phyloP scores from a whole-genome alignment of 371 early-diverging fungal species.

The Apophysomyces ossiformis region DNA sequence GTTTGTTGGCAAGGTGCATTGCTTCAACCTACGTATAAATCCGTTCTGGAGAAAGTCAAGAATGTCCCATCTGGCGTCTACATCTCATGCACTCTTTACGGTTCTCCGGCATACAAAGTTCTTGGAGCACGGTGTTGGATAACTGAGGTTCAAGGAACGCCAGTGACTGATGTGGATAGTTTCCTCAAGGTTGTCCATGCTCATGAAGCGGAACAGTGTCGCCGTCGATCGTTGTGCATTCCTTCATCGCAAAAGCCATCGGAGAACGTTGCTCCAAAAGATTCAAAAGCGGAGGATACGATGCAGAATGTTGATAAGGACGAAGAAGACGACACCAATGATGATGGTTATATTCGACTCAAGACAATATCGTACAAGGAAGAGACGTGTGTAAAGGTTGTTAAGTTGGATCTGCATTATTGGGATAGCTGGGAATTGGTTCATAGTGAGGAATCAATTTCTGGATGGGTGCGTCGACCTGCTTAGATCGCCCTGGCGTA shows the following conservation, averaged over 20 bases:
- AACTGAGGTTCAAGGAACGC: constrained; percentile 59
- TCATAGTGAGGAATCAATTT: constrained; percentile 50
- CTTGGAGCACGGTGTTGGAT: constrained; percentile 54
- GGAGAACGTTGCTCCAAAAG: constrained; percentile 19
- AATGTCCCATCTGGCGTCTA: constrained; percentile 76
- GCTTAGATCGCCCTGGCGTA: constrained; percentile 23
- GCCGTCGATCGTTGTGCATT: constrained; percentile 32
- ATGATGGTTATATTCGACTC: constrained; percentile 70
- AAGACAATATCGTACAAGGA: constrained; percentile 67
- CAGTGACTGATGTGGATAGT: constrained; percentile 50
- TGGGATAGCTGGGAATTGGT: constrained; percentile 74
- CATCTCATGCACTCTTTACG: constrained; percentile 72
- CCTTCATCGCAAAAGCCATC: constrained; percentile 31
- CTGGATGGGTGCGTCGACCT: constrained; percentile 61
- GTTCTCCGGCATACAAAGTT: constrained; percentile 69
- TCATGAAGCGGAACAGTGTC: constrained; percentile 31
- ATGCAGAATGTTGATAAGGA: constrained; percentile 26
- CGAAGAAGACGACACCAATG: constrained; percentile 51
- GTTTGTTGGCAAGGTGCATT: constrained; percentile 90
- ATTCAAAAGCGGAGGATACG: constrained; percentile 22
- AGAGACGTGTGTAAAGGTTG: constrained; percentile 63
- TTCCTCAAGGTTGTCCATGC: constrained; percentile 56
- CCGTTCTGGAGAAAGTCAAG: constrained; percentile 81
- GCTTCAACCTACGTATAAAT: constrained; percentile 81
- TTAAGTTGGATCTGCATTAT: constrained; percentile 74